A percentile compares a stretch with the other conserved stretches of the same genome.
These are phyloP conservation scores for Phytophthora sp. DNA, from an alignment of 352 stramenopile species.

Conservation along the genomic window DNA sequence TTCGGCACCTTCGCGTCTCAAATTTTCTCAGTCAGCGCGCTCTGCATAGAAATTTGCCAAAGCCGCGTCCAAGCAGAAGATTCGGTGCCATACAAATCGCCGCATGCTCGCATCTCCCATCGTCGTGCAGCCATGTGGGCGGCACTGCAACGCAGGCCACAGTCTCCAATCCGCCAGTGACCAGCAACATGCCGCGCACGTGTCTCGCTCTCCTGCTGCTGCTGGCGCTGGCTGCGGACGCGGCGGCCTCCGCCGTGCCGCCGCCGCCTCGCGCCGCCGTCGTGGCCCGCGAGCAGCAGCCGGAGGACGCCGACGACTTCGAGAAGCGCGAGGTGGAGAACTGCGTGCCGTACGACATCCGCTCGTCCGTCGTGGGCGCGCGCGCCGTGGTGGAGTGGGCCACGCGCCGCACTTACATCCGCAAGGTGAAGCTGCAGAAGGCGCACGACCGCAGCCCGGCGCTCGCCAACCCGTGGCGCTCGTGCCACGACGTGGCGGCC, in stretches of 20 bases:
- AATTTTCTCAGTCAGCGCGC: no score
- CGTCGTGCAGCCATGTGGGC: slow-evolving; percentile 1
- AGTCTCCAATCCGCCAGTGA: slow-evolving; percentile 20
- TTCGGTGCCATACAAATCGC: slow-evolving; percentile 6
- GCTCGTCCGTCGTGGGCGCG: slow-evolving; percentile 62
- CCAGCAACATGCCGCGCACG: neutral
- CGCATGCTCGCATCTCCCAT: slow-evolving; percentile 8
- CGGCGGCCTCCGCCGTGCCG: neutral
- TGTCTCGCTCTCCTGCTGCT: slow-evolving; percentile 8
- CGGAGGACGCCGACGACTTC: slow-evolving; percentile 63
- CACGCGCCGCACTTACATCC: slow-evolving; percentile 76
- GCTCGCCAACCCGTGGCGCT: slow-evolving; percentile 63
- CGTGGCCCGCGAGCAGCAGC: slow-evolving; percentile 38
- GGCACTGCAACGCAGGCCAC: neutral
- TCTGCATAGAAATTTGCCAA: no score
- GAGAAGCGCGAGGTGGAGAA: slow-evolving; percentile 86
- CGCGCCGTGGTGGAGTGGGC: slow-evolving; percentile 73
- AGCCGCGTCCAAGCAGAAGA: slow-evolving; percentile 11
- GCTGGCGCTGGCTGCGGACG: neutral
- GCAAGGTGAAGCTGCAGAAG: slow-evolving; percentile 60
- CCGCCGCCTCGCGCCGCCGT: slow-evolving; percentile 14
- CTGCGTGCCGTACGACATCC: slow-evolving; percentile 83
- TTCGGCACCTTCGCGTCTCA: no score
- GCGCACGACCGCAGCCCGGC: slow-evolving; percentile 30
- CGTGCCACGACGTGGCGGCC: slow-evolving; percentile 62